A percentile compares a stretch with the other conserved stretches of the same genome.
Conservation (phyloP, 768 basidiomycete species). For the Boletus vinaceobasis region DNA sequence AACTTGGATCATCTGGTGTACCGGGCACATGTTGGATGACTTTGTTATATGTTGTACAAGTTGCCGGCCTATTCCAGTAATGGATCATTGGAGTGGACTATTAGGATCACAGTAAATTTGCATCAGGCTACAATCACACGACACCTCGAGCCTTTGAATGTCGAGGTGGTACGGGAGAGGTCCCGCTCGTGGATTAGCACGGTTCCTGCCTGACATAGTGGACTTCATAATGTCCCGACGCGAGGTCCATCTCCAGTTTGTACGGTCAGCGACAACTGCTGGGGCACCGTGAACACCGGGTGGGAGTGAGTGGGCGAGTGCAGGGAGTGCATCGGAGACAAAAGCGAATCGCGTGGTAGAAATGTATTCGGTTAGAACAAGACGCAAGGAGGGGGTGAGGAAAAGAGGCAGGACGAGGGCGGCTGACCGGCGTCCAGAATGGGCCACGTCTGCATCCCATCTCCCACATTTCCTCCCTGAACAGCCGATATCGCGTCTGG, state of each 20-base stretch:
- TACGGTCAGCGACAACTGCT: not conserved
- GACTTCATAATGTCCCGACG: too few species aligned
- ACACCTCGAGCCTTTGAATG: too few species aligned
- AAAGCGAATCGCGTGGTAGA: constrained; percentile 25
- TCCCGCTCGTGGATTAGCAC: too few species aligned
- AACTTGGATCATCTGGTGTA: too few species aligned
- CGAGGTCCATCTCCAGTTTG: too few species aligned
- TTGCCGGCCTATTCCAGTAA: not conserved
- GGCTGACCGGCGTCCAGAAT: constrained; percentile 11
- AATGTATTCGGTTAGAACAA: constrained; percentile 21
- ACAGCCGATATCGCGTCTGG: constrained; percentile 35
- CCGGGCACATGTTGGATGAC: not conserved
- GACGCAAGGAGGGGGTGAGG: constrained; percentile 19
- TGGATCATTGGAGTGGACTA: too few species aligned
- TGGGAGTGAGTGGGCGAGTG: constrained; percentile 12
- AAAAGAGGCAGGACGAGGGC: not conserved
- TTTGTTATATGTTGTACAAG: not conserved
- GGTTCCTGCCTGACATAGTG: too few species aligned
- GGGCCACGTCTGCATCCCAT: constrained; percentile 45
- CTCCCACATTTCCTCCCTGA: constrained; percentile 56
- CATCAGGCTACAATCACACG: too few species aligned
- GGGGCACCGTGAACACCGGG: constrained; percentile 20
- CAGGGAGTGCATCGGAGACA: constrained; percentile 18
- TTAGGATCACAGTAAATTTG: too few species aligned
- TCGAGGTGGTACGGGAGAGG: too few species aligned